Percentiles rank a stretch among this genome's conserved stretches.
Evolutionary conservation across 495 filamentous ascomycete species (phyloP).

Genomic region (Tuber borchii): DNA sequence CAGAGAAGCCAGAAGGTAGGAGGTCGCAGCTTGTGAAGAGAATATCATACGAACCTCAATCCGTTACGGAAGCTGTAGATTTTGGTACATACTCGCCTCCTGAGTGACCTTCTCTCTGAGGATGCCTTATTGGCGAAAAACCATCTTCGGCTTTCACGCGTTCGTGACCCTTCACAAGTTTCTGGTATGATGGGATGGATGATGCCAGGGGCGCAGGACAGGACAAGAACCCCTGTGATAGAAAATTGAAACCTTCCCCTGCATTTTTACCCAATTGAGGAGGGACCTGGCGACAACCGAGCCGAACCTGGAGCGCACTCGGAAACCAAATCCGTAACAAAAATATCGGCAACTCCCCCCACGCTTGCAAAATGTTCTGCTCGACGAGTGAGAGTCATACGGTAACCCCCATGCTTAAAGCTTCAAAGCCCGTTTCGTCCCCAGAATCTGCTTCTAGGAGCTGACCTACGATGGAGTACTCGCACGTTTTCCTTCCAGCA

Average conservation of each 20-base stretch:
- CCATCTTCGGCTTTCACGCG: neutral
- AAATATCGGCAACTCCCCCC: neutral
- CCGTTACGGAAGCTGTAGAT: neutral
- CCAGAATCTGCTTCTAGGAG: neutral
- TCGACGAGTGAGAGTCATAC: neutral
- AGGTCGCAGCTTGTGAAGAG: neutral
- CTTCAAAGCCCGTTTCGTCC: neutral
- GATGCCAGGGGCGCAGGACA: neutral
- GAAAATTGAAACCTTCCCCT: neutral
- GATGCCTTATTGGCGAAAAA: neutral
- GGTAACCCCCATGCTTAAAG: neutral
- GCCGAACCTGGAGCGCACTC: neutral
- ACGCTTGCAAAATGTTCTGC: neutral
- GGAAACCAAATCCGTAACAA: neutral
- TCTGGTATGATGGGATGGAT: neutral
- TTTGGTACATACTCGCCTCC: neutral
- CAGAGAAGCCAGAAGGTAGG: neutral
- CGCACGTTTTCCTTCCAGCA: no score
- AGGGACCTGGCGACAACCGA: neutral
- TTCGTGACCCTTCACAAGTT: neutral
- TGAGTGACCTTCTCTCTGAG: neutral
- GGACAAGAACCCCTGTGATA: neutral
- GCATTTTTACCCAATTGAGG: neutral
- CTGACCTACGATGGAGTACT: no score
- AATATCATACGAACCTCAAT: neutral